phyloP scores from a whole-genome alignment of 768 basidiomycete species.

The Pilatotrama ljubarskyi region DNA sequence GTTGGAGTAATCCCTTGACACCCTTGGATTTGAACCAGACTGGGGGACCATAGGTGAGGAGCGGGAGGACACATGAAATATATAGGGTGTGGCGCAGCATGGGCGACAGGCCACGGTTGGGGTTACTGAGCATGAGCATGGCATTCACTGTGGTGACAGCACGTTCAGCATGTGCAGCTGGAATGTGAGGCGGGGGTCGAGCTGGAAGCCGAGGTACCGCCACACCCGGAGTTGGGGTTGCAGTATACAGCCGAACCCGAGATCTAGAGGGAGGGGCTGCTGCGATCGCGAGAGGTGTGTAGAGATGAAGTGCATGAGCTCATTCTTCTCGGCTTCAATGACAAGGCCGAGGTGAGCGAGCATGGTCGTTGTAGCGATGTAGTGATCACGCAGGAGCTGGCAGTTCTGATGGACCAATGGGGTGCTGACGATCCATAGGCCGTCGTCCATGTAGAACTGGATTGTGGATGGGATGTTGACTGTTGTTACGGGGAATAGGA shows the following conservation, averaged over 20 bases:
- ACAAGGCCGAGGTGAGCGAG: constrained; percentile 12
- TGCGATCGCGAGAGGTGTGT: background rate
- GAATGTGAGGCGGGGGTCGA: constrained; percentile 19
- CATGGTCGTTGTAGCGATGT: background rate
- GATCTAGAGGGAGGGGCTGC: background rate
- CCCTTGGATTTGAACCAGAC: constrained; percentile 16
- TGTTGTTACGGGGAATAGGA: background rate
- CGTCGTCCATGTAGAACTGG: constrained; percentile 23
- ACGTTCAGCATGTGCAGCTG: constrained; percentile 14
- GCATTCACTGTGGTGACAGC: constrained; percentile 13
- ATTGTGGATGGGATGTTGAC: background rate
- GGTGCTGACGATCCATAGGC: constrained; percentile 2
- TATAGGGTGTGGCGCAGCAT: constrained; percentile 15
- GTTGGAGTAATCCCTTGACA: background rate
- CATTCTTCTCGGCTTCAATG: constrained; percentile 15
- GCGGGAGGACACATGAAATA: constrained; percentile 18
- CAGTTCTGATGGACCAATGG: background rate
- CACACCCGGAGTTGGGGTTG: background rate
- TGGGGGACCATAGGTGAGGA: constrained; percentile 22
- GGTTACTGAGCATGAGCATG: constrained; percentile 21
- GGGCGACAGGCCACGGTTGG: constrained; percentile 20
- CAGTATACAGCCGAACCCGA: background rate
- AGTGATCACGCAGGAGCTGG: background rate
- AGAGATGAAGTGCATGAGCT: constrained; percentile 21
- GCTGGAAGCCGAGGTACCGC: constrained; percentile 22